Percentiles rank a stretch among this genome's conserved stretches.
Conservation (phyloP, 805 yeast species). For the Hanseniaspora meyeri region DNA sequence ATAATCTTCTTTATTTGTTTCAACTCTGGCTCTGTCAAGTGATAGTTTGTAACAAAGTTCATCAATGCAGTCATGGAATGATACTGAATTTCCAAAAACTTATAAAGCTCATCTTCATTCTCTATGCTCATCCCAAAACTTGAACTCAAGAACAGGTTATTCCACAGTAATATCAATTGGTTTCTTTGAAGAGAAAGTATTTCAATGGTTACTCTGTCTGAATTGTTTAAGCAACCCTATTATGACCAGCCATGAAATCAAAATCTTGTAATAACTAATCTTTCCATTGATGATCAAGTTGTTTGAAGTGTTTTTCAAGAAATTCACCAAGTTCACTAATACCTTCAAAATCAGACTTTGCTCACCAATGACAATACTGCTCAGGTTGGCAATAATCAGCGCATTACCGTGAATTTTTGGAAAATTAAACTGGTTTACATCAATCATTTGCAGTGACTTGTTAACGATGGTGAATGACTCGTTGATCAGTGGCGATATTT, state of each 20-base stretch:
- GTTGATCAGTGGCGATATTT: slow-evolving; percentile 29
- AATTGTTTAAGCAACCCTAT: slow-evolving; percentile 51
- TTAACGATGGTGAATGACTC: slow-evolving; percentile 29
- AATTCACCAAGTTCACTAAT: slow-evolving; percentile 34
- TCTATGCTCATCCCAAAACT: slow-evolving; percentile 28
- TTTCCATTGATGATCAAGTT: slow-evolving; percentile 21
- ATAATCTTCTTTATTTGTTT: slow-evolving; percentile 39
- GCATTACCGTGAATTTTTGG: slow-evolving; percentile 32
- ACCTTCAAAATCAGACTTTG: slow-evolving; percentile 34
- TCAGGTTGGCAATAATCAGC: slow-evolving; percentile 28
- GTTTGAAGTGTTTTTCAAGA: slow-evolving; percentile 30
- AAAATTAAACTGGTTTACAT: slow-evolving; percentile 22
- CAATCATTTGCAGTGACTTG: slow-evolving; percentile 25
- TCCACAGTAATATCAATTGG: slow-evolving; percentile 55
- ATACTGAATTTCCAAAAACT: slow-evolving; percentile 41
- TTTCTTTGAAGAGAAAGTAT: slow-evolving; percentile 44
- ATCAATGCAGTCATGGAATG: slow-evolving; percentile 47
- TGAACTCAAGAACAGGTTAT: slow-evolving; percentile 41
- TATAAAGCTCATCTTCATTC: slow-evolving; percentile 27
- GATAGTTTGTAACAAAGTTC: slow-evolving; percentile 34
- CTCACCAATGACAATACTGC: slow-evolving; percentile 28
- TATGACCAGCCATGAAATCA: slow-evolving; percentile 50
- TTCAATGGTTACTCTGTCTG: slow-evolving; percentile 31
- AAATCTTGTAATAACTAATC: slow-evolving; percentile 27
- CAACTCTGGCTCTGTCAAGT: slow-evolving; percentile 33